Base-by-base conservation (phyloP, 495 filamentous ascomycete species). In the Xylaria castorea region DNA sequence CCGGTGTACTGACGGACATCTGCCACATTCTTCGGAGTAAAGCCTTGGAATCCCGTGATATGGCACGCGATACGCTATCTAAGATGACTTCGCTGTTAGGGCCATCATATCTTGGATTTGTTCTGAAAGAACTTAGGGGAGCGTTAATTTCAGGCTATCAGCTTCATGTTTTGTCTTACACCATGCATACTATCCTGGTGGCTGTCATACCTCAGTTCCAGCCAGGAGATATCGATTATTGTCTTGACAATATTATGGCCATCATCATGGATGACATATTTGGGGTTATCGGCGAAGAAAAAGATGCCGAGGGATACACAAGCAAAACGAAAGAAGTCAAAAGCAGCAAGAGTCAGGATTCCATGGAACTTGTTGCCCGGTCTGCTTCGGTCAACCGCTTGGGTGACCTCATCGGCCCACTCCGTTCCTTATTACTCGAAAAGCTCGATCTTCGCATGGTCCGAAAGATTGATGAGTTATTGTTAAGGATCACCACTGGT, bases 201-300 rank as follows among this genome's bases (percentile, higher is more conserved):
- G 85, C 87, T 8, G 89, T 89, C 20, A 91, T 90, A 20, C 90
- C 92, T n/a, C 83, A 87, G 1, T 94, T 94, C 78, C 84, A 89
- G 42, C 91, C 93, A 14, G 96, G 96, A 22, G 93, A 93, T 71
- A 82, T 98, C 53, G 94, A 99, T 75, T 95, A 97, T 76, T 98
- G 95, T 79, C 82, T 98, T 42, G 80, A 84, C 5, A 86, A 93
- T 22, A 89, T 98, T 51, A 89, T 94, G 55, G 85, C 89, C 5
- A 88, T 99, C 53, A 91, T 98, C 65, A 97, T 98, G 93, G 96
- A 99, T 75, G 97, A 98, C 78, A 97, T 94, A 16, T 99, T 99
- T 79, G 96, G 96, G 22, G 90, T 89, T n/a, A 90, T 91, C n/a
- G 96, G 96, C 18, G 91, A 96, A 83, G 96, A 99, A 77, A 99